phyloP scores from a whole-genome alignment of 805 yeast genomes.

The Clavispora fructus region DNA sequence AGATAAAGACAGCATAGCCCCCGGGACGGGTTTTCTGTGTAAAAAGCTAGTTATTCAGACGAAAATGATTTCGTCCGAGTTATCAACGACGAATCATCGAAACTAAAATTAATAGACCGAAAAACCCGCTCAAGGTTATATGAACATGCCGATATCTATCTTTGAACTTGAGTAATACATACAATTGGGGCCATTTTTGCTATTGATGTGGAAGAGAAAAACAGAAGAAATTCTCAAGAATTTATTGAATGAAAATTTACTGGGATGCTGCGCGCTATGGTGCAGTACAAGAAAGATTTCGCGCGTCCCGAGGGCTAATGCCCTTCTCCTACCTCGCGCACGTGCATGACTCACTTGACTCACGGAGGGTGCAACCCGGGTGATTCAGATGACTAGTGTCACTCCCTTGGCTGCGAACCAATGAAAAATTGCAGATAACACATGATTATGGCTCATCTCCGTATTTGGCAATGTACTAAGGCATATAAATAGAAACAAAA shows the following conservation, averaged over 20 bases:
- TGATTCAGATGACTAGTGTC: conserved; percentile 2
- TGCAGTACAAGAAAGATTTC: neutral
- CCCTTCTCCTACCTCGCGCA: neutral
- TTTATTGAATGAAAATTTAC: neutral
- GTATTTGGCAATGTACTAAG: neutral
- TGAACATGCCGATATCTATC: conserved; percentile 27
- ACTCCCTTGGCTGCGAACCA: neutral
- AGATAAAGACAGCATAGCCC: conserved; percentile 45
- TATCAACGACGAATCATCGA: neutral
- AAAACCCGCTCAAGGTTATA: conserved; percentile 29
- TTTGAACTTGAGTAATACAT: conserved; percentile 41
- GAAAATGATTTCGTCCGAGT: neutral
- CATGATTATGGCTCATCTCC: neutral
- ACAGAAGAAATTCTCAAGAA: neutral
- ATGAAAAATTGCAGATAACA: neutral
- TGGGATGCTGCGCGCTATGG: neutral
- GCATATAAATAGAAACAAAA: neutral
- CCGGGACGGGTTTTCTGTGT: conserved; percentile 35
- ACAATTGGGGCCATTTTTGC: conserved; percentile 86
- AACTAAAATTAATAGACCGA: conserved; percentile 6
- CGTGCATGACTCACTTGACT: conserved; percentile 5
- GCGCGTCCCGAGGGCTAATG: conserved; percentile 4
- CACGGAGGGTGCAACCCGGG: neutral
- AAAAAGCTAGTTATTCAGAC: conserved; percentile 2
- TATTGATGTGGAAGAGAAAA: conserved; percentile 2